phyloP scores from a whole-genome alignment of 176 grass and related monocot genomes.

The Triticum dicoccoides region DNA sequence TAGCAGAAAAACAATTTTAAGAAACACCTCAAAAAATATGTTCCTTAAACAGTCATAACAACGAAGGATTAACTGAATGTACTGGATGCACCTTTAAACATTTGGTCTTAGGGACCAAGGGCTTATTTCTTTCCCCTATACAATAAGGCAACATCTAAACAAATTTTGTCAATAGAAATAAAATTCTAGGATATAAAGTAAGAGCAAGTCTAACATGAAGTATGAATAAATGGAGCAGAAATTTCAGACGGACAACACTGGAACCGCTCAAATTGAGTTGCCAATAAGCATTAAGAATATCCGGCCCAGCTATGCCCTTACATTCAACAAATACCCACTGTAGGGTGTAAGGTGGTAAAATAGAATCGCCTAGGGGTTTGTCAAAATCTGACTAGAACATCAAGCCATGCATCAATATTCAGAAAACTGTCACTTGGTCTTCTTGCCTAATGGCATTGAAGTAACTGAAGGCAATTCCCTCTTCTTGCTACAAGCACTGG shows the following conservation, averaged over 20 bases:
- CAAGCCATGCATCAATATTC: not conserved
- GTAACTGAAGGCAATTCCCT: conserved; percentile 35
- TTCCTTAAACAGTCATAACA: not conserved
- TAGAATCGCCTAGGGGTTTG: not conserved
- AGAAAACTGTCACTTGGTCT: conserved; percentile 44
- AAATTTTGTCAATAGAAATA: not conserved
- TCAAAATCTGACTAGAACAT: not conserved
- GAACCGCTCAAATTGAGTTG: not conserved
- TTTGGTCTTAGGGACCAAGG: not conserved
- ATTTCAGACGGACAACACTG: not conserved
- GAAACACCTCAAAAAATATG: not conserved
- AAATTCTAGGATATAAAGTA: not conserved
- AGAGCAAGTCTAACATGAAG: not conserved
- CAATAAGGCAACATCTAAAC: not conserved
- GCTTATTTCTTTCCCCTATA: not conserved
- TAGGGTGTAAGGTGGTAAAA: conserved; percentile 7
- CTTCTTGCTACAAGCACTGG: conserved; percentile 68
- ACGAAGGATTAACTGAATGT: not conserved
- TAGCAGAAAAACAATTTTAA: not conserved
- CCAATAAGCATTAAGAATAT: conserved; percentile 5
- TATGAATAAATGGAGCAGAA: not conserved
- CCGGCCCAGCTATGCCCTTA: conserved; percentile 13
- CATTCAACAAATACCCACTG: conserved; percentile 16
- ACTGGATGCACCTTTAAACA: not conserved
- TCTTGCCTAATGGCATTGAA: conserved; percentile 42